Evolutionary conservation across 345 rosid genomes (phyloP).

Genomic region (Populus davidiana): DNA sequence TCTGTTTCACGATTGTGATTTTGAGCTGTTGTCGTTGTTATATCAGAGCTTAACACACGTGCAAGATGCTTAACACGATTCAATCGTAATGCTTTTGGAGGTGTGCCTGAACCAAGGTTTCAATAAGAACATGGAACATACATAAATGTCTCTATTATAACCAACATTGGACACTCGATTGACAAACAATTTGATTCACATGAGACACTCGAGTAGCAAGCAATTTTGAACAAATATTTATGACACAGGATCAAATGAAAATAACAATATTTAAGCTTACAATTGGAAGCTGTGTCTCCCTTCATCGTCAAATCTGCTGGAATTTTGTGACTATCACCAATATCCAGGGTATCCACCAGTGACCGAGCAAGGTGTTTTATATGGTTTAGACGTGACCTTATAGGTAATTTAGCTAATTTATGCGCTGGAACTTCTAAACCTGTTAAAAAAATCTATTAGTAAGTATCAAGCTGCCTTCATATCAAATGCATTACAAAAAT

Average conservation of each 20-base stretch:
- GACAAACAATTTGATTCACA: background rate
- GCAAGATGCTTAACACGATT: constrained; percentile 71
- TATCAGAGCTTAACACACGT: constrained; percentile 39
- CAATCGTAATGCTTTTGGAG: constrained; percentile 56
- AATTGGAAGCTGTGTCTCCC: constrained; percentile 32
- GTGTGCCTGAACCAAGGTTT: constrained; percentile 43
- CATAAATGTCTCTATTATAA: background rate
- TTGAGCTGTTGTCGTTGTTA: constrained; percentile 25
- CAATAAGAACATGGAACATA: background rate
- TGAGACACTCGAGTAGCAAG: background rate
- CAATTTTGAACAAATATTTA: background rate
- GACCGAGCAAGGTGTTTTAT: constrained; percentile 78
- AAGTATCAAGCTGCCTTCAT: background rate
- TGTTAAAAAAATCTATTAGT: constrained; percentile 18
- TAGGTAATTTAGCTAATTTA: constrained; percentile 45
- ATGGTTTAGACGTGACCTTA: constrained; percentile 58
- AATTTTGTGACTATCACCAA: constrained; percentile 21
- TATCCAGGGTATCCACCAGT: constrained; percentile 31
- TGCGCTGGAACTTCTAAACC: constrained; percentile 60
- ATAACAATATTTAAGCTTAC: constrained; percentile 39
- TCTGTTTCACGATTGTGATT: constrained; percentile 27
- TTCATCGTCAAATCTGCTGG: constrained; percentile 28
- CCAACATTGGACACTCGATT: background rate
- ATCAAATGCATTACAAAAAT: background rate
- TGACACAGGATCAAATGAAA: background rate